Conservation (phyloP, 1,139 yeast species). For the Taphrina populina region DNA sequence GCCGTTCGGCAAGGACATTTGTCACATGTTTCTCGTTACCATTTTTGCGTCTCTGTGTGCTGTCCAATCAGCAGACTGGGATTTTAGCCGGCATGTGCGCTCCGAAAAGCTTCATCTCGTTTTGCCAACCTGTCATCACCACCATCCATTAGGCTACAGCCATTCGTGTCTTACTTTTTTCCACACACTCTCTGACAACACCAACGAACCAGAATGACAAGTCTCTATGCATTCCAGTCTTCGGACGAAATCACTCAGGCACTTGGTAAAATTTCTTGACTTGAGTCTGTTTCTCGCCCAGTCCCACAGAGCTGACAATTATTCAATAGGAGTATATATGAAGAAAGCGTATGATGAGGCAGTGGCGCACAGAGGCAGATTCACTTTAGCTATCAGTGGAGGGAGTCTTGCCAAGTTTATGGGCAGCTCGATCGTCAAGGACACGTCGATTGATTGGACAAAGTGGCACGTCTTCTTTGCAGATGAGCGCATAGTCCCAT, state of each 20-base stretch:
- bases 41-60: too few species aligned
- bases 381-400: slow-evolving; percentile 88
- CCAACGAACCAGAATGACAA: slow-evolving; percentile 25
- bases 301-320: too few species aligned
- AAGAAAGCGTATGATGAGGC: slow-evolving; percentile 75
- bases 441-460: slow-evolving; percentile 74
- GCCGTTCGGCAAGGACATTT: too few species aligned
- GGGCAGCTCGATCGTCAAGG: slow-evolving; percentile 68
- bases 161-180: too few species aligned
- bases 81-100: too few species aligned
- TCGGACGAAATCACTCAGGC: slow-evolving; percentile 31
- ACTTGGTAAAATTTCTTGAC: slow-evolving; percentile 14
- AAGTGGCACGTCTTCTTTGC: slow-evolving; percentile 89
- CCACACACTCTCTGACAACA: background rate
- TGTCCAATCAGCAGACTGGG: too few species aligned
- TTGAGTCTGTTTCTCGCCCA: too few species aligned
- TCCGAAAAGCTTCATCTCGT: too few species aligned
- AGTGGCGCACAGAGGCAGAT: slow-evolving; percentile 54
- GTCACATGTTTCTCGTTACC: too few species aligned
- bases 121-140: too few species aligned
- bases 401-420: slow-evolving; percentile 82
- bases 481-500: slow-evolving; percentile 92
- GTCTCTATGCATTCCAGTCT: slow-evolving; percentile 34
- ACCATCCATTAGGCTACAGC: too few species aligned
- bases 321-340: slow-evolving; percentile 65